Percentiles rank a stretch among this genome's conserved stretches.
Evolutionary conservation across 768 basidiomycete genomes (phyloP).

Genomic region (Trametes gibbosa): DNA sequence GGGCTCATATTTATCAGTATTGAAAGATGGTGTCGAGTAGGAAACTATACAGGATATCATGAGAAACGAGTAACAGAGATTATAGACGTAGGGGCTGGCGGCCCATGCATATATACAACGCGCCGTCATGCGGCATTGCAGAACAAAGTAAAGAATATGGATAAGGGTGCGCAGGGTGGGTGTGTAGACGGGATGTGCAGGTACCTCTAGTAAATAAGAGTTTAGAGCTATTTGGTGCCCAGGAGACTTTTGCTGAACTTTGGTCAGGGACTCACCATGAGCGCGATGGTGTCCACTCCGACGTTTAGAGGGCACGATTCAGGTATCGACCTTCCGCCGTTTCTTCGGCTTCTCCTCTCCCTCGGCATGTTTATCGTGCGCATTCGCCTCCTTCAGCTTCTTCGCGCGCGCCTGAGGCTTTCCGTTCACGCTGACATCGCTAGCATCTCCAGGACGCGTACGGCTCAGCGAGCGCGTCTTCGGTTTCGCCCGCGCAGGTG

Average conservation of each 20-base stretch:
- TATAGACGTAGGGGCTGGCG: no score
- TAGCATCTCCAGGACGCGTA: constrained; percentile 12
- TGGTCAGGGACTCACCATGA: no score
- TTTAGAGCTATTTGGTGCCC: no score
- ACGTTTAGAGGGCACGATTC: neutral
- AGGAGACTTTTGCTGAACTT: neutral
- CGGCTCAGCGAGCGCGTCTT: constrained; percentile 23
- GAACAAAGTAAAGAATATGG: neutral
- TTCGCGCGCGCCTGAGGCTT: constrained; percentile 14
- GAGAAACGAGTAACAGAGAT: no score
- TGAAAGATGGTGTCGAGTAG: no score
- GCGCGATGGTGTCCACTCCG: no score
- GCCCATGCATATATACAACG: neutral
- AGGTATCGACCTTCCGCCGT: constrained; percentile 22
- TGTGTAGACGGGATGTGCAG: neutral
- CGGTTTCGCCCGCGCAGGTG: constrained; percentile 2
- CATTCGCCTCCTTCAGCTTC: constrained; percentile 13
- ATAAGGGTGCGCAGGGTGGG: neutral
- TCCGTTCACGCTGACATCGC: constrained; percentile 8
- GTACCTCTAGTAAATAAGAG: no score
- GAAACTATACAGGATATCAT: no score
- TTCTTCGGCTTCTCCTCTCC: constrained; percentile 29
- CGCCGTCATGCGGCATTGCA: neutral
- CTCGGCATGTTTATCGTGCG: constrained; percentile 10
- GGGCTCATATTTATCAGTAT: no score